Evolutionary conservation across 1,139 yeast species (phyloP), one percentile per base, ranked within the genome.

Genomic region (Saccharomyces hybrid): DNA sequence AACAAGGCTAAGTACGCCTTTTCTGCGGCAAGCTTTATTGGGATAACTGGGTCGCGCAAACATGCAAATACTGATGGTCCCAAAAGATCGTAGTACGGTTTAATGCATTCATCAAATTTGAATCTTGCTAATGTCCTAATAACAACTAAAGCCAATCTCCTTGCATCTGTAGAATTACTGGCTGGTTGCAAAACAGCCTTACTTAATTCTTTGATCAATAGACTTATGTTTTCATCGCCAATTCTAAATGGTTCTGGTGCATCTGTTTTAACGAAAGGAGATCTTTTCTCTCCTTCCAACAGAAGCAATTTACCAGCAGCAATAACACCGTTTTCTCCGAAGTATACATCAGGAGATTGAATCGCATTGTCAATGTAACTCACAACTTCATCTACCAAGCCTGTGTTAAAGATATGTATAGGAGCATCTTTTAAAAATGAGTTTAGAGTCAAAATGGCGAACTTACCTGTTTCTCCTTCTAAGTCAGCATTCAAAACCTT

Each of bases 21-120:
- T 70, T 93, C 99, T 3, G 96, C 96, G 0, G 98, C 97, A 59
- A 93, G 78, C 66, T 90, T 90, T 62, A 93, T 86, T 3, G 99
- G 98, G 64, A 93, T 88, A 50, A 88, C 76, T 14, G 84, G 78
- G 64, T 91, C 96, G 62, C 99, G 80, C 48, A 93, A 86, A 68
- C 95, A 85, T 0, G 84, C 75, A 68, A 93, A 93, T 2, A 90
- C 83, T 24, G 88, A 78, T 14, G 95, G 88, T 7, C 80, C 89
- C 54, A 93, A 63, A 1, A 74, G 57, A 62, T 84, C 83, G 60
- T 83, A 74, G 63, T 78, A 75, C 9, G 84, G 81, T 54, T 73
- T 71, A 49, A 86, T 71, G 29, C 79, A 69, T 14, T 68, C 69
- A 2, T 74, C 77, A 59, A 77, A 80, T 59, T 84, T 80, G 62